Conservation (phyloP, 2,329 filamentous ascomycete species). For the Fusarium sp. region DNA sequence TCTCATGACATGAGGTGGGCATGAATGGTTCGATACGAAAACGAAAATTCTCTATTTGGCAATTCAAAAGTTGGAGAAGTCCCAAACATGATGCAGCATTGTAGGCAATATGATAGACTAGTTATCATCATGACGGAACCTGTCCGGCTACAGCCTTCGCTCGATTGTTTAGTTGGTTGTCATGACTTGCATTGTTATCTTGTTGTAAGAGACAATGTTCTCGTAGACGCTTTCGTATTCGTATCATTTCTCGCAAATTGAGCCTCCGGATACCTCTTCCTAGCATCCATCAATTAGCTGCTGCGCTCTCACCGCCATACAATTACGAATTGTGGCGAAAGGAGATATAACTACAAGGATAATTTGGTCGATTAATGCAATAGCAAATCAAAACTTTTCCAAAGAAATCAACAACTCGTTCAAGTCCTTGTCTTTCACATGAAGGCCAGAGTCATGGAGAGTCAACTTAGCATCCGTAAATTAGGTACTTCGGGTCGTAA, state of each 20-base stretch:
- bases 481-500: constrained; percentile 4
- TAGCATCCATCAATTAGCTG: constrained; percentile 11
- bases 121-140: background rate
- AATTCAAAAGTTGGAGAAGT: background rate
- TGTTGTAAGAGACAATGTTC: background rate
- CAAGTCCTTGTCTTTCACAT: constrained; percentile 13
- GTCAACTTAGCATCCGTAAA: background rate
- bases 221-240: constrained; percentile 48
- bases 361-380: background rate
- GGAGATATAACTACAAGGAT: constrained; percentile 5
- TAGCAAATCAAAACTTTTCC: constrained; percentile 1
- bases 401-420: background rate
- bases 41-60: background rate
- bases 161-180: background rate
- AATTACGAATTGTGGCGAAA: constrained; percentile 8
- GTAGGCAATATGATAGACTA: background rate
- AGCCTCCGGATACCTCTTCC: constrained; percentile 26
- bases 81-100: background rate
- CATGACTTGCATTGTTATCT: background rate
- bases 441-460: constrained; percentile 17
- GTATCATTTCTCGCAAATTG: constrained; percentile 39
- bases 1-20: background rate
- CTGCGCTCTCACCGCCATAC: constrained; percentile 36
- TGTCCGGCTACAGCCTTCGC: background rate
- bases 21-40: background rate